These are phyloP conservation scores for Lecanosticta acicola DNA, from an alignment of 2,329 filamentous ascomycete genomes.

Conservation along the genomic window DNA sequence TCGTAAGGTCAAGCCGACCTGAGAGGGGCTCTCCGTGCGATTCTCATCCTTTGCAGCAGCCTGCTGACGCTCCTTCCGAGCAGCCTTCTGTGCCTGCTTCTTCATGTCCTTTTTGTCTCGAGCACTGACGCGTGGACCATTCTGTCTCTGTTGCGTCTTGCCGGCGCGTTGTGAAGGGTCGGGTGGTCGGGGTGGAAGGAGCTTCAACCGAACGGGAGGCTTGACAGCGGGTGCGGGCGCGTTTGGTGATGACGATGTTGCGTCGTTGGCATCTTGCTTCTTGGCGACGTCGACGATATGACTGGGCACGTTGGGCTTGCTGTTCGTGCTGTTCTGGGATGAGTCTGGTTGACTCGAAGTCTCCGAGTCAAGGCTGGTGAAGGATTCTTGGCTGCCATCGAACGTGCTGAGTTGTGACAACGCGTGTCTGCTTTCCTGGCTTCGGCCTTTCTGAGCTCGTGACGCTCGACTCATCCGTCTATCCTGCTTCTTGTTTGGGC, in stretches of 20 bases:
- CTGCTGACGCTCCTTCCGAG: conserved; percentile 36
- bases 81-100: conserved; percentile 40
- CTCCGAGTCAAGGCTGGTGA: conserved; percentile 31
- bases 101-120: conserved; percentile 36
- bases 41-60: conserved; percentile 12
- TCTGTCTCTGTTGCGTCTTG: conserved; percentile 32
- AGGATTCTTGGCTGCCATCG: conserved; percentile 33
- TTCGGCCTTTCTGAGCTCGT: conserved; percentile 30
- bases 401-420: conserved; percentile 27
- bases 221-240: conserved; percentile 9
- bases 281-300: conserved; percentile 12
- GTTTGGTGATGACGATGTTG: conserved; percentile 6
- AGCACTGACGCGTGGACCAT: conserved; percentile 33
- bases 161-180: conserved; percentile 15
- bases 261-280: conserved; percentile 9
- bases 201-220: conserved; percentile 31
- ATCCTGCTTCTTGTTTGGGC: conserved; percentile 50
- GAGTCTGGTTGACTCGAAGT: conserved; percentile 27
- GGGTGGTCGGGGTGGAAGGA: conserved; percentile 32
- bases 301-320: conserved; percentile 15
- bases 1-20: conserved; percentile 27
- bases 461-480: conserved; percentile 42
- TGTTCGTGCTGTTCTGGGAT: conserved; percentile 22
- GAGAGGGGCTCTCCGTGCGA: conserved; percentile 17
- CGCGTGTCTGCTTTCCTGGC: conserved; percentile 26